phyloP scores from a whole-genome alignment of 2,329 filamentous ascomycete genomes.

The Hypoxylon sp. region DNA sequence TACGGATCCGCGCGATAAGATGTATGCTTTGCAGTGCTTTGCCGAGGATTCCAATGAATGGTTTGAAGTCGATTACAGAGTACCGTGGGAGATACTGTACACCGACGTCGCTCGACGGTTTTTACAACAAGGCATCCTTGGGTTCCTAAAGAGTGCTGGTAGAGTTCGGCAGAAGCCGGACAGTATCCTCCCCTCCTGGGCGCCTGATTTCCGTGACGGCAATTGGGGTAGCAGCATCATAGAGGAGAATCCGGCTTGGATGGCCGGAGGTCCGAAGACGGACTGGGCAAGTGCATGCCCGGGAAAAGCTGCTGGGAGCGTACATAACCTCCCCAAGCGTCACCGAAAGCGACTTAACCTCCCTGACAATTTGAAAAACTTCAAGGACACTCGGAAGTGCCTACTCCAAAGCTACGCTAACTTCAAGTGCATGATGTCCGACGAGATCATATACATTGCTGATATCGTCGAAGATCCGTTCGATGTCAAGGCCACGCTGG shows the following conservation, averaged over 20 bases:
- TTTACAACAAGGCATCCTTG: conserved; percentile 35
- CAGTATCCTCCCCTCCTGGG: conserved; percentile 44
- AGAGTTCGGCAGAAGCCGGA: conserved; percentile 33
- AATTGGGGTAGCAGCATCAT: conserved; percentile 12
- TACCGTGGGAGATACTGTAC: conserved; percentile 45
- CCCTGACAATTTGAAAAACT: conserved; percentile 33
- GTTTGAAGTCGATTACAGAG: conserved; percentile 44
- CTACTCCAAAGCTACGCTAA: conserved; percentile 45
- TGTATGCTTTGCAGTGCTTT: conserved; percentile 44
- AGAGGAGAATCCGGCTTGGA: conserved; percentile 20
- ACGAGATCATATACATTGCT: conserved; percentile 45
- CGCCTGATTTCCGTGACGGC: conserved; percentile 34
- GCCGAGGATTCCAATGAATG: conserved; percentile 38
- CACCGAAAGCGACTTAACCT: conserved; percentile 21
- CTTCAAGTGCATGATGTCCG: conserved; percentile 44
- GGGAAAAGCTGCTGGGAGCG: conserved; percentile 7
- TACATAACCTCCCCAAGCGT: conserved; percentile 19
- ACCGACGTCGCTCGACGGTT: conserved; percentile 40
- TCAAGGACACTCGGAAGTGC: conserved; percentile 36
- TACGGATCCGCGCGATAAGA: conserved; percentile 46
- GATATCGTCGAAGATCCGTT: conserved; percentile 28
- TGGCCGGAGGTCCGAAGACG: conserved; percentile 20
- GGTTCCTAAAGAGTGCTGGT: conserved; percentile 41
- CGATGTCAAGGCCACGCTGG: conserved; percentile 7
- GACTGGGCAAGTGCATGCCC: neutral